Base-by-base conservation (phyloP, 129 eudicot genomes). In the Saussurea involucrata region DNA sequence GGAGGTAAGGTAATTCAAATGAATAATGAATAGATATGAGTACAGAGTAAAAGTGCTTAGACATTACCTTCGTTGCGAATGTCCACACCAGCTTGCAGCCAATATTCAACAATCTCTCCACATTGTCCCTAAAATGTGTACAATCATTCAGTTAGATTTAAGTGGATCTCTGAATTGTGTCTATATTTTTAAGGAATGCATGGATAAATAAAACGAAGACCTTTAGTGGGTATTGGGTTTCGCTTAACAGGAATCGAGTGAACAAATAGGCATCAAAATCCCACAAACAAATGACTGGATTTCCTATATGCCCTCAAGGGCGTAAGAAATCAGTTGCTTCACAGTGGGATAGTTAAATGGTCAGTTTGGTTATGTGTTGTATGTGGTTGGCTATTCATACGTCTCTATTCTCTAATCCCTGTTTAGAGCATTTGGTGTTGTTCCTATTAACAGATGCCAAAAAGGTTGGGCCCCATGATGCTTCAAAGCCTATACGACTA, bases 41-140 rank as follows among this genome's bases (percentile, higher is more conserved):
- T 49, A 4, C 15, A 7, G 18, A 44, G 57, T 44, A 44, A 44
- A 49, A 17, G 58, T 15, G 21, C 20, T 13, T 46, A 46, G 57
- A 46, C 57, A 9, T 49, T 49, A 49, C 76, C 76, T 72, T 28
- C 25, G n/a, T 11, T n/a, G 28, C 44, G 20, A 53, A 32, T 44
- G 76, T 72, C 76, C 76, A 53, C 66, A 46, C 25, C 25, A 53
- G 66, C 20, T 72, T 72, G 66, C 44, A 29, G 76, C 66, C 76
- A 72, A 49, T 21, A 27, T 27, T 27, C 46, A 72, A 27, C 55
- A 17, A 6, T 40, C 63, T 12, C 21, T 24, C 20, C 15, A 15
- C 63, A 44, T 15, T 25, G 40, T 42, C 75, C 37, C 64, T 44
- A 46, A 40, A 6, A 71, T 44, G 75, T 46, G 24, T 71, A 71